A percentile compares a stretch with the other conserved stretches of the same genome.
Evolutionary conservation across 306 rosid genomes (phyloP).

Genomic region (Cicer pinnatifidum): DNA sequence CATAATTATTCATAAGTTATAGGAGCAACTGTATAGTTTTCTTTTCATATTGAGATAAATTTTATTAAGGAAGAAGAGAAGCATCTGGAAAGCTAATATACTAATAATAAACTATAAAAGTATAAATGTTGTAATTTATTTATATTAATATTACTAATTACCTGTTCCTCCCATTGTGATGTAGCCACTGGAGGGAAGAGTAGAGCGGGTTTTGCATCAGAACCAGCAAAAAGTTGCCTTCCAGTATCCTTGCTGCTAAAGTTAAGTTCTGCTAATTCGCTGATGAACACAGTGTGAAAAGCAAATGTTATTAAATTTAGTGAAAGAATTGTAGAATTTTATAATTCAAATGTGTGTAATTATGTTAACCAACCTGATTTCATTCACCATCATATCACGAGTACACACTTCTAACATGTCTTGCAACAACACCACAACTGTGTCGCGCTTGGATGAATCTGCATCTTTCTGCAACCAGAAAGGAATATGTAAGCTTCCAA

Average conservation of each 20-base stretch:
- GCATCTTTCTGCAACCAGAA: constrained; percentile 69
- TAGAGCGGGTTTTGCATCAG: constrained; percentile 78
- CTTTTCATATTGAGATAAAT: constrained; percentile 14
- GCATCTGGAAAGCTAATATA: constrained; percentile 31
- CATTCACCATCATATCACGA: constrained; percentile 94
- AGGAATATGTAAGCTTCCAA: constrained; percentile 44
- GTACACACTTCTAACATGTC: constrained; percentile 97
- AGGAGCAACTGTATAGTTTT: constrained; percentile 29
- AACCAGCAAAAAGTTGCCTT: constrained; percentile 94
- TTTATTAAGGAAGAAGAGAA: constrained; percentile 19
- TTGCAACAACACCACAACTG: constrained; percentile 83
- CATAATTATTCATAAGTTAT: constrained; percentile 30
- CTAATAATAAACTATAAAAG: constrained; percentile 23
- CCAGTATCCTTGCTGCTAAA: constrained; percentile 84
- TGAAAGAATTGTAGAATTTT: not conserved
- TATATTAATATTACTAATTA: constrained; percentile 34
- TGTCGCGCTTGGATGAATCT: constrained; percentile 63
- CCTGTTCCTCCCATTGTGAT: constrained; percentile 99
- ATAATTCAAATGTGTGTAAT: constrained; percentile 29
- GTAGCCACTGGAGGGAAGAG: constrained; percentile 78
- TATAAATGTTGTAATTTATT: not conserved
- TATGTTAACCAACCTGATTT: constrained; percentile 69
- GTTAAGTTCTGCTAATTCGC: constrained; percentile 87
- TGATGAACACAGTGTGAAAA: constrained; percentile 45
- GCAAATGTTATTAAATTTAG: constrained; percentile 27